Base-by-base conservation (phyloP, 129 eudicot species). In the Rutidosis leptorrhynchoides region DNA sequence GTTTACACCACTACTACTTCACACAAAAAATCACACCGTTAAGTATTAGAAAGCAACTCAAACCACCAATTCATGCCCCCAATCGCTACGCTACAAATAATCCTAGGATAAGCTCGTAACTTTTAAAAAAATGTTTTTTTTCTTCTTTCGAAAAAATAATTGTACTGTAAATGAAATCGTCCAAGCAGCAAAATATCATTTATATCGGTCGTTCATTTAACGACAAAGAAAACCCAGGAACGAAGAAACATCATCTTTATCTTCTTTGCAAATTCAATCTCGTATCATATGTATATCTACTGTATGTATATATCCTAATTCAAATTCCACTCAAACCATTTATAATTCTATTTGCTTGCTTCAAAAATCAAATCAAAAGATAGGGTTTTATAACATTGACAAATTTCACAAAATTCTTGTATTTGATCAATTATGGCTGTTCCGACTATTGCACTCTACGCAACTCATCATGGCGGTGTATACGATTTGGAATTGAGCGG, bases 401-500 rank as follows among this genome's bases (percentile, higher is more conserved):
- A 25, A 19, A 30, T 28, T 58, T 10, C 19, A 17, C 25, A 64
- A 8, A 16, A 22, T 48, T 45, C 8, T 22, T 24, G 14, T 29
- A 29, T 2, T 53, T 35, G 40, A 8, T 74, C 69, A 74, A 25
- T 67, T 40, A 94, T 94, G 99, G 85, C 88, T 79, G 99, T 89
- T 62, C 83, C 99, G 27, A 77, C 97, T 3, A 86, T 94, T 7
- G 95, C 97, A 17, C 84, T 88, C 22, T 91, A 87, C 71, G 83
- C 87, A 53, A 86, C 80, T 40, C 89, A 95, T 28, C 94, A 90
- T 1, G 73, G 23, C 73, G 73, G 6, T 12, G 46, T 40, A 40
- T 66, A 74, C 74, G 96, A 93, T 33, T 78, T 82, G 60, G 99
- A 93, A 33, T 24, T 83, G 28, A 71, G 46, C 81, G 62, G 69